Evolutionary conservation across 1,284 basidiomycete species (phyloP).

Genomic region (Cryptococcus sp.): DNA sequence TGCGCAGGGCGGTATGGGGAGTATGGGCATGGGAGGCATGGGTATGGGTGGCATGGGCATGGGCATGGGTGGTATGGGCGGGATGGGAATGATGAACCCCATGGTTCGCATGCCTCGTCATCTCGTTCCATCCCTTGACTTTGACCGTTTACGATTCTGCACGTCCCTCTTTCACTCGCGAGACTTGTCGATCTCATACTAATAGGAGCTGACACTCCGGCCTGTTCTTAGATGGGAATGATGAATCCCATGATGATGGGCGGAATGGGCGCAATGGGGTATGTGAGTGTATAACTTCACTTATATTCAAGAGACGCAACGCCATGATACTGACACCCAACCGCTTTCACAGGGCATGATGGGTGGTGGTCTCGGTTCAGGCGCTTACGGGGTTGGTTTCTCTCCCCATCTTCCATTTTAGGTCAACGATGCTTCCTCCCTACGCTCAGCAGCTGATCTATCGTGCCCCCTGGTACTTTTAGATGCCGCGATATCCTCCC

Average conservation of each 20-base stretch:
- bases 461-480: slow-evolving; percentile 42
- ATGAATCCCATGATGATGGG: slow-evolving; percentile 44
- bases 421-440: slow-evolving; percentile 23
- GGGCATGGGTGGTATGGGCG: slow-evolving; percentile 23
- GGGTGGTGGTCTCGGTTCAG: slow-evolving; percentile 41
- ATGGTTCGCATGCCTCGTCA: slow-evolving; percentile 13
- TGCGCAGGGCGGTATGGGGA: slow-evolving; percentile 17
- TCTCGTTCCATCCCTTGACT: neutral
- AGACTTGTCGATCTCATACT: neutral
- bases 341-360: slow-evolving; percentile 34
- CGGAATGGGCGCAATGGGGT: slow-evolving; percentile 27
- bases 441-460: slow-evolving; percentile 38
- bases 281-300: neutral
- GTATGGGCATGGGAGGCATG: slow-evolving; percentile 22
- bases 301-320: neutral
- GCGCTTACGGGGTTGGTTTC: slow-evolving; percentile 44
- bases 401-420: slow-evolving; percentile 6
- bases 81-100: slow-evolving; percentile 3
- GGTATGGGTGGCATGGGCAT: slow-evolving; percentile 18
- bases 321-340: neutral
- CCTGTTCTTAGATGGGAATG: slow-evolving; percentile 27
- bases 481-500: slow-evolving; percentile 48
- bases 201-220: slow-evolving; percentile 15
- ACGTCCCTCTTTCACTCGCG: too few species aligned
- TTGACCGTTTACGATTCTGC: too few species aligned